Evolutionary conservation across 2,329 filamentous ascomycete species (phyloP).

Genomic region (Nectriaceae sp.): DNA sequence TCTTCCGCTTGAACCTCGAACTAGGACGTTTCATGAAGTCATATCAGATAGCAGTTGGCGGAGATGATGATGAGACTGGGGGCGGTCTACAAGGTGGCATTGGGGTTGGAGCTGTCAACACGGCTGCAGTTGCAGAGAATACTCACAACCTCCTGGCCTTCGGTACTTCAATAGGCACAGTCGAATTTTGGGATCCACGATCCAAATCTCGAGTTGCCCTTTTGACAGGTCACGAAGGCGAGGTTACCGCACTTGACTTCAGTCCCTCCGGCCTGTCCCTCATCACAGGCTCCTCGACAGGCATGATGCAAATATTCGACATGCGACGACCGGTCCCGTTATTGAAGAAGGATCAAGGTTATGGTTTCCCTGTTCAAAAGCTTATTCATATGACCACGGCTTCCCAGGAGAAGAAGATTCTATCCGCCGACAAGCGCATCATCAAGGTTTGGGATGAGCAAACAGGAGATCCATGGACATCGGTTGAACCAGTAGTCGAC

Average conservation of each 20-base stretch:
- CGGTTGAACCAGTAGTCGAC: slow-evolving; percentile 91
- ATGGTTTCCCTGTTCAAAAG: slow-evolving; percentile 89
- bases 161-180: slow-evolving; percentile 90
- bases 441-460: slow-evolving; percentile 95
- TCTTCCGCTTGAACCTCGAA: slow-evolving; percentile 90
- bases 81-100: slow-evolving; percentile 85
- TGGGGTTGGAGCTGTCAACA: slow-evolving; percentile 82
- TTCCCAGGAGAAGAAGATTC: slow-evolving; percentile 80
- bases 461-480: slow-evolving; percentile 88
- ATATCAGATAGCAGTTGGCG: slow-evolving; percentile 87
- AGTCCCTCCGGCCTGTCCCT: slow-evolving; percentile 80
- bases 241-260: slow-evolving; percentile 88
- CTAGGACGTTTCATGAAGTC: slow-evolving; percentile 91
- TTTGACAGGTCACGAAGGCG: slow-evolving; percentile 67
- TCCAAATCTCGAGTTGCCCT: slow-evolving; percentile 80
- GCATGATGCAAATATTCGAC: slow-evolving; percentile 89
- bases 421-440: slow-evolving; percentile 91
- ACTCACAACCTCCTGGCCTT: slow-evolving; percentile 92
- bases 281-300: slow-evolving; percentile 83
- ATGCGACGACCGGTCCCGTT: slow-evolving; percentile 83
- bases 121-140: slow-evolving; percentile 80
- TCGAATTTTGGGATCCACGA: slow-evolving; percentile 94
- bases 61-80: slow-evolving; percentile 73
- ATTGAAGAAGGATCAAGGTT: slow-evolving; percentile 92
- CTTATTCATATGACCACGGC: slow-evolving; percentile 71